A percentile compares a stretch with the other conserved stretches of the same genome.
Conservation (phyloP, 257 asterid species). For the Solanum microdontum region DNA sequence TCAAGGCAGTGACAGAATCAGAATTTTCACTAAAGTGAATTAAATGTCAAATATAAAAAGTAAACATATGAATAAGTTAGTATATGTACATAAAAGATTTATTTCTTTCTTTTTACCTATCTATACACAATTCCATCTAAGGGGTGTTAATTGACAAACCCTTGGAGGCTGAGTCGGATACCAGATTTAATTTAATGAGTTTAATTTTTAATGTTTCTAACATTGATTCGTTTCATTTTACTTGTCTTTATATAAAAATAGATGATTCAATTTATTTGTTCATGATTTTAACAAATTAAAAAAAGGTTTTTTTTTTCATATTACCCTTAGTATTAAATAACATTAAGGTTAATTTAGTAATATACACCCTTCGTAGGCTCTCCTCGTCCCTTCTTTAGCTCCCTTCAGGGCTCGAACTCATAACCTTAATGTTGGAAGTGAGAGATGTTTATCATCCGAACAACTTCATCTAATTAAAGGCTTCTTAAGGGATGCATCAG, state of each 20-base stretch:
- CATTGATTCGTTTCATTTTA: background rate
- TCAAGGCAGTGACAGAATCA: fast-evolving
- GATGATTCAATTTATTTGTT: no score
- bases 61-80: no score
- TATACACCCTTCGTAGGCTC: background rate
- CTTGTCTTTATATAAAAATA: no score
- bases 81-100: no score
- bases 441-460: no score
- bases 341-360: background rate
- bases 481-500: background rate
- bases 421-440: background rate
- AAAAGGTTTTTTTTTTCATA: no score
- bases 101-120: background rate
- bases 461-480: background rate
- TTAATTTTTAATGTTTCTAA: background rate
- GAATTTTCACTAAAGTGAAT: no score
- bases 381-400: background rate
- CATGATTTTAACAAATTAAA: no score
- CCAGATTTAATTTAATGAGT: background rate
- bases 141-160: background rate
- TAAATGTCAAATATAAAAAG: no score
- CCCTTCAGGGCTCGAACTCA: background rate
- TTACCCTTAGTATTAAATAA: background rate
- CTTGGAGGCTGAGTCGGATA: background rate
- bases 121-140: background rate